Conservation (phyloP, 1,139 yeast genomes). For the Lodderomyces theae region DNA sequence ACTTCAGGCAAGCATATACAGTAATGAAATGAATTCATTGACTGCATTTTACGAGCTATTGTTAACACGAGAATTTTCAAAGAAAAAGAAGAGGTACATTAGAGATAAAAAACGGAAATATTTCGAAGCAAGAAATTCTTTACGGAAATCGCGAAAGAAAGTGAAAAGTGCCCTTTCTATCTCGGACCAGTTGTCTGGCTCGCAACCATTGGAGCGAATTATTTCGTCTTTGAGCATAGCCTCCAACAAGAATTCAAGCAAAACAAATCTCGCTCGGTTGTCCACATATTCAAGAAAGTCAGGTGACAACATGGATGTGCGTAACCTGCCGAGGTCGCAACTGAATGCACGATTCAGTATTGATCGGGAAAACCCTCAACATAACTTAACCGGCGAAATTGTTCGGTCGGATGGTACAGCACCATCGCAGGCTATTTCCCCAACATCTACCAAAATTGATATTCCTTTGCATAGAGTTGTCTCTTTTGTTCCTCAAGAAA, state of each 20-base stretch:
- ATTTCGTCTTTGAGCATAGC: constrained; percentile 38
- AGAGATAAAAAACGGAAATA: constrained; percentile 40
- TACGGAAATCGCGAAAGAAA: constrained; percentile 49
- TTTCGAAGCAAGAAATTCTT: constrained; percentile 37
- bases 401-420: neutral
- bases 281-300: constrained; percentile 10
- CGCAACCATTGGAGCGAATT: constrained; percentile 42
- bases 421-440: constrained; percentile 11
- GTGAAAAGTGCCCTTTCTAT: constrained; percentile 45
- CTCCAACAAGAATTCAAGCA: constrained; percentile 25
- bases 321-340: constrained; percentile 11
- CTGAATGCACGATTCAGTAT: constrained; percentile 7
- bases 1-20: constrained; percentile 58
- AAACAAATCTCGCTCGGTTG: constrained; percentile 15
- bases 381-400: neutral
- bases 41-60: constrained; percentile 84
- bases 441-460: constrained; percentile 9
- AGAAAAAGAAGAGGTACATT: constrained; percentile 33
- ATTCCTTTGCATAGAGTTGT: constrained; percentile 23
- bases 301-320: neutral
- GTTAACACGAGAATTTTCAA: constrained; percentile 56
- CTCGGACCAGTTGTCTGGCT: constrained; percentile 25
- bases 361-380: constrained; percentile 7
- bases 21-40: constrained; percentile 68
- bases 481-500: constrained; percentile 34